Percentiles rank a stretch among this genome's conserved stretches.
phyloP scores from a whole-genome alignment of 192 early-diverging fungal species.

The Endogone sp. region DNA sequence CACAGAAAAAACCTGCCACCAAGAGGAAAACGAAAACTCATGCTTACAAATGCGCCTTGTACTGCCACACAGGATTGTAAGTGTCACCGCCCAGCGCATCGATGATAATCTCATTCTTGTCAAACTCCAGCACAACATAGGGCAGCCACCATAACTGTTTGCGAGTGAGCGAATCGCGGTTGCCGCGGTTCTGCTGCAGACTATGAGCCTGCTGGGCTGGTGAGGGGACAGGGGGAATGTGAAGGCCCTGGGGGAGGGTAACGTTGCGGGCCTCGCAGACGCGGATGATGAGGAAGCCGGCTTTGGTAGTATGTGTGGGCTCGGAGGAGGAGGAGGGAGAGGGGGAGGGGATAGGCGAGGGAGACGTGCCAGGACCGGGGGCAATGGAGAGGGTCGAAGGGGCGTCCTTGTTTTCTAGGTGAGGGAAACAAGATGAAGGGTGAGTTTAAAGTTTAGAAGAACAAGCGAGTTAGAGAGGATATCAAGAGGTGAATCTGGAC shows the following conservation, averaged over 20 bases:
- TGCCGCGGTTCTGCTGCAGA: constrained; percentile 38
- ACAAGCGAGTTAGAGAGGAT: no score
- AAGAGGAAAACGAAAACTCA: background rate
- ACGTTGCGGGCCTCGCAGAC: constrained; percentile 80
- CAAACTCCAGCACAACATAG: constrained; percentile 89
- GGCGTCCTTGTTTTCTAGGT: no score
- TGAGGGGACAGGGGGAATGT: constrained; percentile 40
- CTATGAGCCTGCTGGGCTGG: constrained; percentile 46
- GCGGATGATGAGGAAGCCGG: constrained; percentile 74
- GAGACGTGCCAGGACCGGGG: background rate
- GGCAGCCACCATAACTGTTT: constrained; percentile 63
- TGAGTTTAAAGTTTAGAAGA: no score
- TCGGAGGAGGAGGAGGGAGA: constrained; percentile 10
- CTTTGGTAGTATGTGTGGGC: constrained; percentile 22
- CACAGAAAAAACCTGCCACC: background rate
- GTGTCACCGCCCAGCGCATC: constrained; percentile 76
- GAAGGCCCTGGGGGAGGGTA: constrained; percentile 60
- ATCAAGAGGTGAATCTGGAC: no score
- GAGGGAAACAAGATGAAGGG: no score
- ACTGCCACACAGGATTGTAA: constrained; percentile 72
- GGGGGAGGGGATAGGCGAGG: constrained; percentile 13
- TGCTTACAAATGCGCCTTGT: constrained; percentile 77
- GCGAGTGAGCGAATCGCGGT: constrained; percentile 50
- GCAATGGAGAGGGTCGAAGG: background rate
- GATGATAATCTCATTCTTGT: constrained; percentile 91